Evolutionary conservation across 495 filamentous ascomycete species (phyloP).

Genomic region (Stereocaulon alpinum): DNA sequence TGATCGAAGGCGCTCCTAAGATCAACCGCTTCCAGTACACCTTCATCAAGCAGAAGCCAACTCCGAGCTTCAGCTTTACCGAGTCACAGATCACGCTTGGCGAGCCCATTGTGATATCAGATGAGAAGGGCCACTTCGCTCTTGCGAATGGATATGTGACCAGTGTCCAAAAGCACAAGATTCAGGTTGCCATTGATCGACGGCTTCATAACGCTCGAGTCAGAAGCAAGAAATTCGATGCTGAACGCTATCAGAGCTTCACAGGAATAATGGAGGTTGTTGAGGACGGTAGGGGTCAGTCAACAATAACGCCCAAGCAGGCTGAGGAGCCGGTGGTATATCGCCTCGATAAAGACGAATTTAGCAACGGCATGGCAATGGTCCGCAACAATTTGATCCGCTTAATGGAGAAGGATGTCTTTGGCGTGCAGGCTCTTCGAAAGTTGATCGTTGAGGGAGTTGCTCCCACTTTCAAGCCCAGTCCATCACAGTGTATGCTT

Average conservation of each 20-base stretch:
- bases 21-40: conserved; percentile 87
- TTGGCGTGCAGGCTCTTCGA: conserved; percentile 63
- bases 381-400: conserved; percentile 88
- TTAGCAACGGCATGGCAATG: conserved; percentile 92
- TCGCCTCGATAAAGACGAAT: conserved; percentile 93
- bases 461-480: conserved; percentile 61
- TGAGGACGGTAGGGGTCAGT: conserved; percentile 33
- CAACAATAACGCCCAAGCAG: conserved; percentile 30
- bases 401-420: conserved; percentile 72
- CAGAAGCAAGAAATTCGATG: conserved; percentile 63
- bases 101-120: conserved; percentile 92
- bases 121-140: conserved; percentile 89
- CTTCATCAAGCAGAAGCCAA: conserved; percentile 55
- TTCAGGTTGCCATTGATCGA: conserved; percentile 82
- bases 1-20: conserved; percentile 56
- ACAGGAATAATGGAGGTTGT: conserved; percentile 82
- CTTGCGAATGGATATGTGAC: conserved; percentile 85
- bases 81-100: conserved; percentile 85
- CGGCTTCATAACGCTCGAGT: conserved; percentile 75
- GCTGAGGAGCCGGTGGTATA: conserved; percentile 56
- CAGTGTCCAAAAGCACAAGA: conserved; percentile 56
- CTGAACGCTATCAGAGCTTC: conserved; percentile 69
- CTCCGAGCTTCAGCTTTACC: conserved; percentile 60
- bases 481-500: conserved; percentile 48
- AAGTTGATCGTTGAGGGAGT: conserved; percentile 63